Percentiles rank a stretch among this genome's conserved stretches.
Evolutionary conservation across 768 basidiomycete genomes (phyloP).

Genomic region (Lepiota venenata): DNA sequence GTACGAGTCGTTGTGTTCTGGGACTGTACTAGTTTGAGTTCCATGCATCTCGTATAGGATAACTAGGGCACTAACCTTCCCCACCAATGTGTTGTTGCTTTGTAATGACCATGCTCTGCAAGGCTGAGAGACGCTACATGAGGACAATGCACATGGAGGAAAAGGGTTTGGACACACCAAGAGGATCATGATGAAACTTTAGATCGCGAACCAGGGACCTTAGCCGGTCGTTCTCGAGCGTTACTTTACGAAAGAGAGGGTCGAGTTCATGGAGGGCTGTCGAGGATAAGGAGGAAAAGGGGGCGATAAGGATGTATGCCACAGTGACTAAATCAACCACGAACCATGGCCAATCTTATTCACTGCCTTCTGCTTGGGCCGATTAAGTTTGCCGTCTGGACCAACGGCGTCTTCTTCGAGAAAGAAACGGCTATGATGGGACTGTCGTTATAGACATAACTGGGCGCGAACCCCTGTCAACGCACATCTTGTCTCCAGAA

Average conservation of each 20-base stretch:
- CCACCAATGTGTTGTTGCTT: slow-evolving; percentile 94
- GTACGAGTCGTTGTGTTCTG: slow-evolving; percentile 92
- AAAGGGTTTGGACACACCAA: slow-evolving; percentile 43
- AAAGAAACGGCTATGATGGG: slow-evolving; percentile 64
- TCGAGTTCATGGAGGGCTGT: slow-evolving; percentile 84
- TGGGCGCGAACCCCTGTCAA: not conserved
- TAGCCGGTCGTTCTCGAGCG: slow-evolving; percentile 75
- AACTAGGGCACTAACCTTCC: slow-evolving; percentile 54
- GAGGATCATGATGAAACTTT: slow-evolving; percentile 81
- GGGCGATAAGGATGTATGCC: not conserved
- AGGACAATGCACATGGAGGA: not conserved
- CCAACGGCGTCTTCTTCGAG: slow-evolving; percentile 87
- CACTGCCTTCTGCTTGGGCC: slow-evolving; percentile 73
- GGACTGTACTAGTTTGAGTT: slow-evolving; percentile 45
- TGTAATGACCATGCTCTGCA: slow-evolving; percentile 95
- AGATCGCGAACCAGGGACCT: slow-evolving; percentile 72
- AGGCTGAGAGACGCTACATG: slow-evolving; percentile 40
- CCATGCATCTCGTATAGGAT: not conserved
- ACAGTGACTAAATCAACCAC: slow-evolving; percentile 8
- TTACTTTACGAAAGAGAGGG: slow-evolving; percentile 73
- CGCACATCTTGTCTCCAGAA: slow-evolving; percentile 87
- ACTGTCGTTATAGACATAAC: not conserved
- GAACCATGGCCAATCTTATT: slow-evolving; percentile 95
- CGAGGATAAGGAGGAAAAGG: not conserved
- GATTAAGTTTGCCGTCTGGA: slow-evolving; percentile 61